Base-by-base conservation (phyloP, 1,284 basidiomycete genomes). In the Inonotus hispidus region DNA sequence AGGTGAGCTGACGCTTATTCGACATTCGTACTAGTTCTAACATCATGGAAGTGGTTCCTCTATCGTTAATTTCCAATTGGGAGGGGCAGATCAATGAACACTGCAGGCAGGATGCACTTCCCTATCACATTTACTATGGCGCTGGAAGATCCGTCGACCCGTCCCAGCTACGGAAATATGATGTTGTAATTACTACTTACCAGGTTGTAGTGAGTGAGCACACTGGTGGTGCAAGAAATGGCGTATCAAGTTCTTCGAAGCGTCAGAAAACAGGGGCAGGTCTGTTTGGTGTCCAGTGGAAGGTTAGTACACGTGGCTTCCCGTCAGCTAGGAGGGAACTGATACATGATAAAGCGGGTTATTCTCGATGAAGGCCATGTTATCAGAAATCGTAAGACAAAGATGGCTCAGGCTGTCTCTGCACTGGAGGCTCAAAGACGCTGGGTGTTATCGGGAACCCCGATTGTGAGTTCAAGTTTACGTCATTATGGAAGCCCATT, bases 51-150 rank as follows among this genome's bases (percentile, higher is more conserved):
- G 93, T 96, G 39, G 88, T 85, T 19, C 94, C 94, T 0, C 80
- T 95, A 19, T 94, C 92, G 0, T 85, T 96, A 1, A 73, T 95
- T 5, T 92, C 90, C 13, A 96, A 96, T 68, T 96, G 93, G 93
- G 87, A 91, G 68, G 88, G 91, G 67, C 94, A 96, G 71, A 85
- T 95, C 38, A 71, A 79, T 29, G 92, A 94, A 58, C 92, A 95
- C 66, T 84, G 90, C 59, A 75, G 73, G 10, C 75, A 75, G 23
- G 84, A 82, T 4, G 71, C 79, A 1, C 69, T 94, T 27, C 79
- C 78, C 0, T 75, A 71, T 52, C 87, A 82, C 68, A 77, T 86
- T 7, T 94, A 94, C 71, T 88, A 92, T 64, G 88, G 90, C 23
- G 73, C 74, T 1, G 68, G 80, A 5, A 84, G 87, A 53, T 79